A percentile compares a stretch with the other conserved stretches of the same genome.
Evolutionary conservation across 306 rosid species (phyloP).

Genomic region (Rosa persica): DNA sequence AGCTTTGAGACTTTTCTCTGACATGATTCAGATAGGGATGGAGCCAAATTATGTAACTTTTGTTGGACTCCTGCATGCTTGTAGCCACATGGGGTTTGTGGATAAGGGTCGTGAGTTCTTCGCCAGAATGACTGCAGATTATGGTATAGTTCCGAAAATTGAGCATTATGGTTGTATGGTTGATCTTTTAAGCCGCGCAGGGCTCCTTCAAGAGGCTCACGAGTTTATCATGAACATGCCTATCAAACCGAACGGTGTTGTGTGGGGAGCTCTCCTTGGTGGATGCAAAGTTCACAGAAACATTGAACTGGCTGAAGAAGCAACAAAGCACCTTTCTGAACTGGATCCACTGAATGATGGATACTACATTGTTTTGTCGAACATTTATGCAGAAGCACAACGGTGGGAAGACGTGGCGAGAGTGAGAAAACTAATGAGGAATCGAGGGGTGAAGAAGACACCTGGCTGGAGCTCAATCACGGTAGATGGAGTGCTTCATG

Average conservation of each 20-base stretch:
- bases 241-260: conserved; percentile 44
- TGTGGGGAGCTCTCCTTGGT: conserved; percentile 58
- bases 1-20: conserved; percentile 37
- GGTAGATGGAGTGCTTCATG: conserved; percentile 41
- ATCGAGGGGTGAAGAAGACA: conserved; percentile 45
- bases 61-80: conserved; percentile 56
- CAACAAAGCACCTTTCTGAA: conserved; percentile 40
- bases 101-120: conserved; percentile 46
- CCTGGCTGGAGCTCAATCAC: conserved; percentile 57
- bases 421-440: conserved; percentile 48
- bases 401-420: conserved; percentile 39
- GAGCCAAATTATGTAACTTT: conserved; percentile 51
- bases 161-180: conserved; percentile 65
- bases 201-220: conserved; percentile 49
- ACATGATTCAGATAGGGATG: conserved; percentile 41
- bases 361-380: conserved; percentile 42
- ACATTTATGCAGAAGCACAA: conserved; percentile 49
- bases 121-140: conserved; percentile 42
- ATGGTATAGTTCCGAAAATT: conserved; percentile 44
- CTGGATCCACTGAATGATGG: conserved; percentile 52
- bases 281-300: conserved; percentile 58
- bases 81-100: conserved; percentile 58
- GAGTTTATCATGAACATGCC: conserved; percentile 56
- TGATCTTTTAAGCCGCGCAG: conserved; percentile 52
- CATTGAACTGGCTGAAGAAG: conserved; percentile 49